Base-by-base conservation (phyloP, 257 asterid species). In the Nicotiana undulata region DNA sequence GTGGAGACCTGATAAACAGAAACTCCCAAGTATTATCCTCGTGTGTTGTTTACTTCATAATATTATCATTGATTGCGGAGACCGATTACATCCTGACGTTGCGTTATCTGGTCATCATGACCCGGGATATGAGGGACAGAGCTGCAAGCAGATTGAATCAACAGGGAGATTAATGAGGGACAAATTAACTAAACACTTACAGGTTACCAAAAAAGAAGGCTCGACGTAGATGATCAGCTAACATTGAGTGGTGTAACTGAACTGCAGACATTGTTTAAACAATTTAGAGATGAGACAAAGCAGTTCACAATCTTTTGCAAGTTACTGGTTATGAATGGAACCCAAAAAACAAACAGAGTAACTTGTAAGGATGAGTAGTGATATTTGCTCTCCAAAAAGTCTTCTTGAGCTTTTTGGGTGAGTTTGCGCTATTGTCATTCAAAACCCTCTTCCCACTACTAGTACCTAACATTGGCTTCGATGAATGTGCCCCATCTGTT, bases 1-100 rank as follows among this genome's bases (percentile, higher is more conserved):
- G 98, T 92, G 99, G 98, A 84, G 98, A 75, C 99, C 99, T 0
- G 98, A 96, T 85, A 91, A 91, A 83, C 79, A 89, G 89, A 96
- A 96, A 79, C 90, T 96, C 4, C 98, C 98, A 6, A 96, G 98
- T 81, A 93, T 92, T 44, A 88, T 96, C 83, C 80, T 96, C 72
- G 97, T 96, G 2, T 96, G 99, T 85, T 96, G 98, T 87, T 88
- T 96, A 51, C 97, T 96, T 84, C 97, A 92, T 82, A 96, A 96
- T 80, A 92, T 96, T 34, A 87, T 94, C 64, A 90, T 94, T 29
- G 97, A 96, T 63, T 90, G 96, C 81, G 94, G 98, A 32, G 98
- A 94, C 82, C 79, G 86, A 32, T 86, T 91, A 84, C 83, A 80
- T 32, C 85, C 91, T 2, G 93, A 93, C 56, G 95, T 90, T 82